These are phyloP conservation scores for Phytophthora pini DNA, from an alignment of 352 stramenopile genomes.

Conservation along the genomic window DNA sequence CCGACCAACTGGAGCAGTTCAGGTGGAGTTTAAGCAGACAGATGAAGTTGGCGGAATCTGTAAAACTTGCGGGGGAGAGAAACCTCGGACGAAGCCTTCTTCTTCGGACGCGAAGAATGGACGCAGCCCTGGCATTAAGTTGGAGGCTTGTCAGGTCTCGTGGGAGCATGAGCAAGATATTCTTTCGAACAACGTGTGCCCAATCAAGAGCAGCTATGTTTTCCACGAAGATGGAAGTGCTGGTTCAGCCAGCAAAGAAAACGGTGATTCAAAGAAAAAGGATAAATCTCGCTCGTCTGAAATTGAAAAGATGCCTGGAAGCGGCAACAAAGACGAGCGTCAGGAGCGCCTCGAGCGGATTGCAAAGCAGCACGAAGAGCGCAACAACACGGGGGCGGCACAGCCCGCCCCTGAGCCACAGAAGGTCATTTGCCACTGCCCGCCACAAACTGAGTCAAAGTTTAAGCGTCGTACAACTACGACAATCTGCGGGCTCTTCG, in stretches of 20 bases:
- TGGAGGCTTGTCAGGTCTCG: conserved; percentile 65
- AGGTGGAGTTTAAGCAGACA: conserved; percentile 62
- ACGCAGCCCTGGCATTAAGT: conserved; percentile 18
- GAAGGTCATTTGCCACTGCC: conserved; percentile 40
- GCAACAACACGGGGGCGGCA: conserved; percentile 53
- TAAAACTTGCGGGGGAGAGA: conserved; percentile 70
- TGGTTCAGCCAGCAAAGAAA: conserved; percentile 17
- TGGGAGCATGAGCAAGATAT: conserved; percentile 69
- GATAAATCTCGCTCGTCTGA: conserved; percentile 45
- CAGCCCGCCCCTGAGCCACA: conserved; percentile 29
- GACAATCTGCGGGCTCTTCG: conserved; percentile 77
- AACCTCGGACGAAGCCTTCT: conserved; percentile 34
- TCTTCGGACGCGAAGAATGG: conserved; percentile 34
- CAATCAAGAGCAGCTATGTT: conserved; percentile 72
- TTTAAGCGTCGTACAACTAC: conserved; percentile 43
- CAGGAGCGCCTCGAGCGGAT: conserved; percentile 73
- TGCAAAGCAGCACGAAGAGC: conserved; percentile 70
- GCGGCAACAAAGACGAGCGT: conserved; percentile 71
- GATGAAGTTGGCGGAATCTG: conserved; percentile 45
- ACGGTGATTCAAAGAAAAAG: conserved; percentile 65
- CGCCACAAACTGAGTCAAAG: conserved; percentile 38
- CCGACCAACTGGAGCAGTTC: conserved; percentile 51
- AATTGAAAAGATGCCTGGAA: conserved; percentile 74
- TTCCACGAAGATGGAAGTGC: conserved; percentile 66
- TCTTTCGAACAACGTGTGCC: conserved; percentile 72